Base-by-base conservation (phyloP, 352 stramenopile species). In the Thraustotheca clavata region DNA sequence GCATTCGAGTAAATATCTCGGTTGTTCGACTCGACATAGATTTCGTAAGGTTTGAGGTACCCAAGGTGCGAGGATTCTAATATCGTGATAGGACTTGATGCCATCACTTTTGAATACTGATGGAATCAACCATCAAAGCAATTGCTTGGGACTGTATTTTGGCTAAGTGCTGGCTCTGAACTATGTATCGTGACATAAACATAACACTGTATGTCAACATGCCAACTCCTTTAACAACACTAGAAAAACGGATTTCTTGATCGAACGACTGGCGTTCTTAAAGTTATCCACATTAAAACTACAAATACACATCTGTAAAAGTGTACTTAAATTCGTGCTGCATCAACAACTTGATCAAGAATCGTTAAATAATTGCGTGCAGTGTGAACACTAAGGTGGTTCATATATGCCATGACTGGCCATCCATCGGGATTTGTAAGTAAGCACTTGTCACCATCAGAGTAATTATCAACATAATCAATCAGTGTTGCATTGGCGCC, bases 391-490 rank as follows among this genome's bases (percentile, higher is more conserved):
- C 38, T 12, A 20, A 65, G 24, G 27, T 65, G 57, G 38, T 65
- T 65, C 12, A 14, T 20, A 11, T 43, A 4, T 16, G 9, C 24
- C 20, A 54, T 54, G 18, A 54, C 16, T 9, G 57, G 39, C 20
- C 57, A 27, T 14, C 57, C 57, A 7, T 39, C 12, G 14, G 20
- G 18, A 20, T 65, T 43, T 20, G 47, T 26, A n/a, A 54, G 11
- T 11, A 34, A 11, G n/a, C 31, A 24, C 20, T 12, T 52, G 39
- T 52, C 57, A 20, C 47, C 33, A 29, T 43, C 33, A 26, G 35
- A 65, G n/a, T 54, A 24, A 27, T 65, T 65, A 26, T 65, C 57
- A 8, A 46, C 46, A 22, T 40, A 65, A 26, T 65, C 39, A 20
- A 65, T 35, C 38, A 54, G 31, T 0, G 57, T 65, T 5, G 39